phyloP scores from a whole-genome alignment of 352 stramenopile species.

The Phytophthora tentaculata region DNA sequence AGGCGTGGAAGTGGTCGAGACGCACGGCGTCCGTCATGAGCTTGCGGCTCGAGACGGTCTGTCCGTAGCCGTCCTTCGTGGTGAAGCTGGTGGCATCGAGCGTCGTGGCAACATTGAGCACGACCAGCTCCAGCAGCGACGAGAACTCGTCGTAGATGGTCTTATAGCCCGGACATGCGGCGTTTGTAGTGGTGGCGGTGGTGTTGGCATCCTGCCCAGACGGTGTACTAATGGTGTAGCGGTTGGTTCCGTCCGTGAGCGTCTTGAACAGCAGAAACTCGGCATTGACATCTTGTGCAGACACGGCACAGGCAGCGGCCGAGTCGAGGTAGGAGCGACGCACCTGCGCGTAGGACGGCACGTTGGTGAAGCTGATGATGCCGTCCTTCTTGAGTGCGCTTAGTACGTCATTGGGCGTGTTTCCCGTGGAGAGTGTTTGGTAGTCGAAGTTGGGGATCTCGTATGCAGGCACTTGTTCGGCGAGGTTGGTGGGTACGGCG shows the following conservation, averaged over 20 bases:
- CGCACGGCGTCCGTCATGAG: constrained; percentile 61
- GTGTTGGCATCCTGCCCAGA: constrained; percentile 47
- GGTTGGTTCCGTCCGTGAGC: constrained; percentile 65
- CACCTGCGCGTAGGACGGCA: constrained; percentile 52
- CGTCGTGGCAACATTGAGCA: constrained; percentile 47
- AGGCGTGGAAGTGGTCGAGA: constrained; percentile 72
- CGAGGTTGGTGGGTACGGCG: constrained; percentile 19
- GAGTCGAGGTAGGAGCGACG: constrained; percentile 54
- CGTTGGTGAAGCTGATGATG: constrained; percentile 73
- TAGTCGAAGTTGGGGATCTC: constrained; percentile 67
- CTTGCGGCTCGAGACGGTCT: constrained; percentile 47
- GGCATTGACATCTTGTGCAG: constrained; percentile 28
- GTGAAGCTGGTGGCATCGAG: constrained; percentile 54
- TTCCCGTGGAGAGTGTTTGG: constrained; percentile 35
- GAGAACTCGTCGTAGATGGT: constrained; percentile 49
- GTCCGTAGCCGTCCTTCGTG: constrained; percentile 46
- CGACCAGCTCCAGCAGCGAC: constrained; percentile 53
- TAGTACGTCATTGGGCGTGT: constrained; percentile 50
- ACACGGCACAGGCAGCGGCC: constrained; percentile 60
- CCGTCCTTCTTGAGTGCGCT: constrained; percentile 64
- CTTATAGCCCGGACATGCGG: constrained; percentile 48
- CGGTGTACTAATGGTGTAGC: constrained; percentile 74
- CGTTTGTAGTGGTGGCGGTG: constrained; percentile 35
- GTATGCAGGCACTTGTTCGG: constrained; percentile 45
- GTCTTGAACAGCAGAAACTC: constrained; percentile 64